phyloP scores from a whole-genome alignment of 2,329 filamentous ascomycete genomes.

The Penicillium psychrosexuale region DNA sequence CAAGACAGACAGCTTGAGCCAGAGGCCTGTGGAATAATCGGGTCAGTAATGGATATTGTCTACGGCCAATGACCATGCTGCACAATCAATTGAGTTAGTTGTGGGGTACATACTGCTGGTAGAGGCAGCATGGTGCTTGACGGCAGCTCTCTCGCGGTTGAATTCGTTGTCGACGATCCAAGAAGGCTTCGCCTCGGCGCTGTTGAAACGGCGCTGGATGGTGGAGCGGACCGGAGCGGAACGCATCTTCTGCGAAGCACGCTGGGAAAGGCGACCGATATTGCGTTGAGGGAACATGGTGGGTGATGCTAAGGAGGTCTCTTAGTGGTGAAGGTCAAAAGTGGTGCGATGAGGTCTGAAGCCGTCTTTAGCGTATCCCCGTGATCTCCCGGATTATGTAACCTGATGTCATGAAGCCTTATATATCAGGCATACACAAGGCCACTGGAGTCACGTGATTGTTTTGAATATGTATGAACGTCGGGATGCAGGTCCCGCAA shows the following conservation, averaged over 20 bases:
- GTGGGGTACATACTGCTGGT: slow-evolving; percentile 67
- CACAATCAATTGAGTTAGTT: slow-evolving; percentile 6
- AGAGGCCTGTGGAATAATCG: slow-evolving; percentile 64
- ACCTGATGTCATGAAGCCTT: slow-evolving; percentile 21
- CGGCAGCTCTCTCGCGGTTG: slow-evolving; percentile 83
- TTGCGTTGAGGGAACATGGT: slow-evolving; percentile 65
- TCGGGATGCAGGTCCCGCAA: neutral
- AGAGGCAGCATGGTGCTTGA: slow-evolving; percentile 83
- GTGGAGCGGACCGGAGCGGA: slow-evolving; percentile 53
- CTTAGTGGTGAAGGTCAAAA: slow-evolving; percentile 15
- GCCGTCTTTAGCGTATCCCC: slow-evolving; percentile 27
- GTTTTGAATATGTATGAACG: neutral
- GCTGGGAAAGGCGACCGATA: slow-evolving; percentile 61
- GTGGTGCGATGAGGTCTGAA: slow-evolving; percentile 25
- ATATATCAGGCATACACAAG: neutral
- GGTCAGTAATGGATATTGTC: slow-evolving; percentile 21
- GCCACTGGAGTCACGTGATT: slow-evolving; percentile 11
- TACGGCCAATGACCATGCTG: too few species aligned
- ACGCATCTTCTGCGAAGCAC: slow-evolving; percentile 60
- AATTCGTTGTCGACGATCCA: slow-evolving; percentile 80
- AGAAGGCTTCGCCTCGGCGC: slow-evolving; percentile 55
- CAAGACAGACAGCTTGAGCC: slow-evolving; percentile 95
- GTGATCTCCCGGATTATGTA: slow-evolving; percentile 28
- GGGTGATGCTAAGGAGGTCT: slow-evolving; percentile 25
- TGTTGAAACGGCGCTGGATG: slow-evolving; percentile 69